phyloP scores from a whole-genome alignment of 176 grass and related monocot genomes.

The Musa beccarii region DNA sequence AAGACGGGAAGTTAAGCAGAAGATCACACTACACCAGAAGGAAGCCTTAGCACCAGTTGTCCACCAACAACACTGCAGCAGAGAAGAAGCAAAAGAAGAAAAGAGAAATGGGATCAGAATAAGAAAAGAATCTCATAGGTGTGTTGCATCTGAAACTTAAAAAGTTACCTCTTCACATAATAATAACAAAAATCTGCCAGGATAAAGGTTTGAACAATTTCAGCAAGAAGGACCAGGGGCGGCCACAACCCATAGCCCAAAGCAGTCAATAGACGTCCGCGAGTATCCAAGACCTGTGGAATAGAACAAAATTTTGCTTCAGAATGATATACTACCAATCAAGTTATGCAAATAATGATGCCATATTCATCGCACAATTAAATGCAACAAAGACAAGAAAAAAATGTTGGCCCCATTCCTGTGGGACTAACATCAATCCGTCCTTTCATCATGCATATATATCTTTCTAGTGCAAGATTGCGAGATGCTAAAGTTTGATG shows the following conservation, averaged over 20 bases:
- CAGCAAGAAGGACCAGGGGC: conserved; percentile 2
- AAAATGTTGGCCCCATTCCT: too few species aligned
- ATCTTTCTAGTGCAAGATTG: too few species aligned
- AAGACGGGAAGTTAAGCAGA: background rate
- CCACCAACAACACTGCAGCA: conserved; percentile 5
- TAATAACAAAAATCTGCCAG: conserved; percentile 22
- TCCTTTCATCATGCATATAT: too few species aligned
- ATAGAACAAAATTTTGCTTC: background rate
- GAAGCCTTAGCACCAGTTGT: conserved; percentile 1
- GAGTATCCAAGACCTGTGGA: background rate
- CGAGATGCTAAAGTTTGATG: too few species aligned
- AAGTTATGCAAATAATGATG: background rate
- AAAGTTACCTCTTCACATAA: conserved; percentile 13
- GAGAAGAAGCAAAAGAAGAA: background rate
- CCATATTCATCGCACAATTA: background rate
- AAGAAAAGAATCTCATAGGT: background rate
- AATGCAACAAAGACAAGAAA: too few species aligned
- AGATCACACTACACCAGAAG: conserved; percentile 1
- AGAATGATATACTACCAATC: background rate
- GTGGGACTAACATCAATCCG: too few species aligned
- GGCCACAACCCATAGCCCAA: conserved; percentile 10
- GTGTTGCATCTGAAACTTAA: background rate
- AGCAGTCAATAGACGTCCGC: background rate
- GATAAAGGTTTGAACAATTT: conserved; percentile 18
- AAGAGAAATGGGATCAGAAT: background rate